Conservation (phyloP, 371 early-diverging fungal species). For the Mortierella sp. region DNA sequence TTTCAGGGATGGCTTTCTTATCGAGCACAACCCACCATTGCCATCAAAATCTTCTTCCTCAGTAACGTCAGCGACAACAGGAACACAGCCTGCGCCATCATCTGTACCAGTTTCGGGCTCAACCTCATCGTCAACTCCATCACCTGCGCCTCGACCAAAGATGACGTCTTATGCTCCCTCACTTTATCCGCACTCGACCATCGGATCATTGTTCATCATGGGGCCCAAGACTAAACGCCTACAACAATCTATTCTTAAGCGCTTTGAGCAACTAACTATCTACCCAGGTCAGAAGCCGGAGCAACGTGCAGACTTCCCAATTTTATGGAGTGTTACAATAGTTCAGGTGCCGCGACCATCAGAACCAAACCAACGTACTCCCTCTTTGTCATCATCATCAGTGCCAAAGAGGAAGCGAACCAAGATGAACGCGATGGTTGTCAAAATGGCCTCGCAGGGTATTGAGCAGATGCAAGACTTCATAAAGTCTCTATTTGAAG, state of each 20-base stretch:
- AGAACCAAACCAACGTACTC: background rate
- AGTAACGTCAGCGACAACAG: background rate
- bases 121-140: background rate
- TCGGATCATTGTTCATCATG: slow-evolving; percentile 53
- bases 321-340: slow-evolving; percentile 50
- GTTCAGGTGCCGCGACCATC: slow-evolving; percentile 48
- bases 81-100: background rate
- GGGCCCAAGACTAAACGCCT: slow-evolving; percentile 52
- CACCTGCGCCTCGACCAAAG: slow-evolving; percentile 17
- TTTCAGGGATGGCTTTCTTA: slow-evolving; percentile 51
- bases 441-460: slow-evolving; percentile 56
- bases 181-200: slow-evolving; percentile 50
- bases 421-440: slow-evolving; percentile 53
- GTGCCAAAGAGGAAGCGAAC: slow-evolving; percentile 28
- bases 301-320: slow-evolving; percentile 44
- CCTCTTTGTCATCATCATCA: slow-evolving; percentile 2
- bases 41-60: slow-evolving; percentile 12
- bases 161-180: slow-evolving; percentile 54
- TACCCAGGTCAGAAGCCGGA: slow-evolving; percentile 50
- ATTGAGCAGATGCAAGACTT: slow-evolving; percentile 55
- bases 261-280: slow-evolving; percentile 42
- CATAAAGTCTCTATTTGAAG: slow-evolving; percentile 51
- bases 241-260: slow-evolving; percentile 41
- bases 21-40: slow-evolving; percentile 42
- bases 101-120: background rate